A percentile compares a stretch with the other conserved stretches of the same genome.
phyloP scores from a whole-genome alignment of 306 rosid species.

The Quercus aquifolioides region DNA sequence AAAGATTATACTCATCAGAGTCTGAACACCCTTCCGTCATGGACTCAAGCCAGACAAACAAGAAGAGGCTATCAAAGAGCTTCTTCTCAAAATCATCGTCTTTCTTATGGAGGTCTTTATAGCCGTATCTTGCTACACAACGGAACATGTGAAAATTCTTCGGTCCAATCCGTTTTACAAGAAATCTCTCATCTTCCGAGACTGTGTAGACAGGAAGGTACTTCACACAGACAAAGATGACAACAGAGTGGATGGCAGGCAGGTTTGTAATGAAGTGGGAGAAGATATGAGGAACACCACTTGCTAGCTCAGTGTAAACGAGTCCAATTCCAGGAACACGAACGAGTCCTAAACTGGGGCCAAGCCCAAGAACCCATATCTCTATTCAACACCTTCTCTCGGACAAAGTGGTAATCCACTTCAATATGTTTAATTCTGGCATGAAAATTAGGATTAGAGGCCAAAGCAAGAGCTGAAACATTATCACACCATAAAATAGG shows the following conservation, averaged over 20 bases:
- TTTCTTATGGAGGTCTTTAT: conserved; percentile 48
- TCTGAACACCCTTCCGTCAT: conserved; percentile 59
- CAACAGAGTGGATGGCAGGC: conserved; percentile 60
- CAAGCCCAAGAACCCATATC: conserved; percentile 59
- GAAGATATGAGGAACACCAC: conserved; percentile 59
- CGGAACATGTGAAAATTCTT: conserved; percentile 58
- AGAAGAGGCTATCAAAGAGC: conserved; percentile 46
- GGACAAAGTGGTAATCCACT: too few species aligned
- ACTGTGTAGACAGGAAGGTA: conserved; percentile 58
- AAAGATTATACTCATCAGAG: conserved; percentile 45
- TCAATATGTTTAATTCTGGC: too few species aligned
- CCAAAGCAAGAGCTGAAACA: too few species aligned
- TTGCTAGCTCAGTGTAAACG: conserved; percentile 64
- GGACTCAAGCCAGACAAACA: conserved; percentile 43
- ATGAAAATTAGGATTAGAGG: too few species aligned
- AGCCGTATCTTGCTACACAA: conserved; percentile 62
- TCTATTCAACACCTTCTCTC: too few species aligned
- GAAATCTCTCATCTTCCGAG: conserved; percentile 55
- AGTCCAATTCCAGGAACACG: conserved; percentile 67
- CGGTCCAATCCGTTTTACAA: conserved; percentile 51
- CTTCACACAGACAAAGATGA: conserved; percentile 57
- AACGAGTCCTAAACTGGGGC: conserved; percentile 56
- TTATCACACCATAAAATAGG: too few species aligned
- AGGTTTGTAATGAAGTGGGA: conserved; percentile 64
- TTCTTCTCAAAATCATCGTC: conserved; percentile 55